Conservation (phyloP, 2,329 filamentous ascomycete genomes). For the Lojkania enalia region DNA sequence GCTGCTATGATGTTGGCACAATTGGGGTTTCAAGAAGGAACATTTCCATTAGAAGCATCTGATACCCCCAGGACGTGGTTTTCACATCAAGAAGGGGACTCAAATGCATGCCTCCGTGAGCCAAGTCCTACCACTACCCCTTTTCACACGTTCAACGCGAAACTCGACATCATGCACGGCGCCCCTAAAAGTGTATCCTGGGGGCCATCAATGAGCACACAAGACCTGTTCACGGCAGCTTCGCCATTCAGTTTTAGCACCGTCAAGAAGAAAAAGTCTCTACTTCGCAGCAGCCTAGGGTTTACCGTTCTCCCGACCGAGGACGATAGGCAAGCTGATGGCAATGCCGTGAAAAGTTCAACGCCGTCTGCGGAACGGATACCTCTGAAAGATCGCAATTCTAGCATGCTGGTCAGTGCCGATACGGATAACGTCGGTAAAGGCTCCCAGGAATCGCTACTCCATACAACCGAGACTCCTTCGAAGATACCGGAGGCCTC, state of each 20-base stretch:
- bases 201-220: slow-evolving; percentile 44
- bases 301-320: slow-evolving; percentile 23
- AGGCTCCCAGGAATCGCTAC: slow-evolving; percentile 23
- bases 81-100: slow-evolving; percentile 8
- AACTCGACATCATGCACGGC: slow-evolving; percentile 21
- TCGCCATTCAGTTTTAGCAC: slow-evolving; percentile 47
- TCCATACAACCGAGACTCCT: slow-evolving; percentile 8
- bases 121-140: slow-evolving; percentile 34
- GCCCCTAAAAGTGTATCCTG: slow-evolving; percentile 16
- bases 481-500: slow-evolving; percentile 21
- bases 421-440: slow-evolving; percentile 20
- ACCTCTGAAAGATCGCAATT: slow-evolving; percentile 35
- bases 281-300: slow-evolving; percentile 25
- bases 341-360: slow-evolving; percentile 23
- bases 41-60: slow-evolving; percentile 21
- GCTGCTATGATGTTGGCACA: slow-evolving; percentile 40
- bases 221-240: slow-evolving; percentile 49
- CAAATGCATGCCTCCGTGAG: slow-evolving; percentile 15
- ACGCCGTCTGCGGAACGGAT: slow-evolving; percentile 24
- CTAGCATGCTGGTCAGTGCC: slow-evolving; percentile 17
- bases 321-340: slow-evolving; percentile 10
- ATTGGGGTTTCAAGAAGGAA: slow-evolving; percentile 37
- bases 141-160: slow-evolving; percentile 30
- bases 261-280: slow-evolving; percentile 43
- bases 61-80: slow-evolving; percentile 20